Conservation (phyloP, 2,329 filamentous ascomycete species). For the Xylaria sp. region DNA sequence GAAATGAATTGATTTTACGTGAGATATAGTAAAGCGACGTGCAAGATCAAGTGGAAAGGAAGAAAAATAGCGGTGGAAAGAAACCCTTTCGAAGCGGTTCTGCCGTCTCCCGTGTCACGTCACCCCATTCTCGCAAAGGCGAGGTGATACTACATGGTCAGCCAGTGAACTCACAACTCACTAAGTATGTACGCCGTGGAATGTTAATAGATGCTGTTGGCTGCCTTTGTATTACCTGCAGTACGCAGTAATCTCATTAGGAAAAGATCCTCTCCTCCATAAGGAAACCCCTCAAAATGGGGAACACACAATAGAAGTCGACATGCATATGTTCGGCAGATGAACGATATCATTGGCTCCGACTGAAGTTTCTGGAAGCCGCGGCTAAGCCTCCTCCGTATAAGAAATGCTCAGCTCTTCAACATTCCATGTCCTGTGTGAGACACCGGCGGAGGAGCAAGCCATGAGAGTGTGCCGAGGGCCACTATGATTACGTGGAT, state of each 20-base stretch:
- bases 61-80: background rate
- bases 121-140: background rate
- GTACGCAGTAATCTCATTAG: slow-evolving; percentile 16
- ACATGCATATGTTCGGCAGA: slow-evolving; percentile 8
- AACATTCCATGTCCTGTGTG: background rate
- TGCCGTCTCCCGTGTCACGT: background rate
- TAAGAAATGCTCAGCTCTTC: background rate
- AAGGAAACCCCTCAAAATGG: slow-evolving; percentile 13
- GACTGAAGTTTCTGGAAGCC: background rate
- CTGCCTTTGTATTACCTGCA: slow-evolving; percentile 18
- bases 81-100: background rate
- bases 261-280: slow-evolving; percentile 27
- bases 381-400: slow-evolving; percentile 9
- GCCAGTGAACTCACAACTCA: background rate
- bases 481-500: background rate
- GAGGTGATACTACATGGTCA: slow-evolving; percentile 11
- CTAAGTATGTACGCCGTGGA: background rate
- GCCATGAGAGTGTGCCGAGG: background rate
- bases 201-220: slow-evolving; percentile 8
- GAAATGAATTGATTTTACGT: background rate
- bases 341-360: slow-evolving; percentile 19
- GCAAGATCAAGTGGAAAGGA: background rate
- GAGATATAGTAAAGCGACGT: background rate
- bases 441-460: background rate
- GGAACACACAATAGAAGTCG: background rate